Conservation (phyloP, 106 monocot species). For the Xerophyta viscosa region DNA sequence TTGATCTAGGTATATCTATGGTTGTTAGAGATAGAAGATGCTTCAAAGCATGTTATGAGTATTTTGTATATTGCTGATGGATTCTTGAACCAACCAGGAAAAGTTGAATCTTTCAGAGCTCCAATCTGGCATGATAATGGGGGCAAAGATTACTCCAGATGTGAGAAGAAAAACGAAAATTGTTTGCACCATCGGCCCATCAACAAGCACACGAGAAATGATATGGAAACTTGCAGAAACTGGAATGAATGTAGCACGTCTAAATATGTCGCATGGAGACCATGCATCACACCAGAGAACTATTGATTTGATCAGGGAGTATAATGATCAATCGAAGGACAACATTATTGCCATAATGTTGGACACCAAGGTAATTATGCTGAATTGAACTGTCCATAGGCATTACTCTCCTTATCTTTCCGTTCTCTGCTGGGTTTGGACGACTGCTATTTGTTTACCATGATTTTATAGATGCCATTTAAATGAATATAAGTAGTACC, state of each 20-base stretch:
- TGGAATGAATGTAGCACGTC: slow-evolving; percentile 70
- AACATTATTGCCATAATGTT: slow-evolving; percentile 42
- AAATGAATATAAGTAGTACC: no score
- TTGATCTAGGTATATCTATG: no score
- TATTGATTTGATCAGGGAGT: slow-evolving; percentile 63
- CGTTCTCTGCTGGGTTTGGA: neutral
- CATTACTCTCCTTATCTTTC: neutral
- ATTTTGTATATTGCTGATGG: no score
- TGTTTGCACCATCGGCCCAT: slow-evolving; percentile 58
- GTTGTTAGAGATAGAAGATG: no score
- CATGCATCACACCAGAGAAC: slow-evolving; percentile 49
- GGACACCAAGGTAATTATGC: slow-evolving; percentile 31
- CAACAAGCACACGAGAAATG: slow-evolving; percentile 49
- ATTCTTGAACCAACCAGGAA: no score
- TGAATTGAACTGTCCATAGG: neutral
- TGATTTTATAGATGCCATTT: no score
- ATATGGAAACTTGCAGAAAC: slow-evolving; percentile 59
- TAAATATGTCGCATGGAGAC: slow-evolving; percentile 73
- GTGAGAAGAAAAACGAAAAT: slow-evolving; percentile 53
- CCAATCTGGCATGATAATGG: no score
- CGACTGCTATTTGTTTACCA: no score
- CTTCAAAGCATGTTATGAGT: no score
- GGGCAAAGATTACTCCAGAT: slow-evolving; percentile 2
- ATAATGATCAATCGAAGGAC: slow-evolving; percentile 39
- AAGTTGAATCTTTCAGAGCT: no score